phyloP scores from a whole-genome alignment of 257 asterid species.

The Rauvolfia tetraphylla region DNA sequence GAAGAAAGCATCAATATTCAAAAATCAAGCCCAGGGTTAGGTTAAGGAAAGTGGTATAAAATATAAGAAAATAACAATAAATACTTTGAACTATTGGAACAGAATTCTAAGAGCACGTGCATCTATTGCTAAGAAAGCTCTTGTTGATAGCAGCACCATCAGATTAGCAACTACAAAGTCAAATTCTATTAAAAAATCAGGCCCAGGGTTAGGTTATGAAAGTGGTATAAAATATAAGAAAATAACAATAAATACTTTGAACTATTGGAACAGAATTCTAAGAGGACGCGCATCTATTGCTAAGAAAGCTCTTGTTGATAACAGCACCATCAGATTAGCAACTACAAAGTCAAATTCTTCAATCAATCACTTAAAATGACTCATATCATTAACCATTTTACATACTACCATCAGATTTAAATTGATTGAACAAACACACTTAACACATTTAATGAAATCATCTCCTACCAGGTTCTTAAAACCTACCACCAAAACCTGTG shows the following conservation, averaged over 20 bases:
- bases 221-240: no score
- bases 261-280: neutral
- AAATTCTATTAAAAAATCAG: neutral
- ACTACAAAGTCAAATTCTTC: neutral
- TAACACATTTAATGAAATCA: neutral
- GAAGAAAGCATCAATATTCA: neutral
- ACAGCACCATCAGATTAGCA: neutral
- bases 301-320: neutral
- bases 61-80: no score
- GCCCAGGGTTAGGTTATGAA: neutral
- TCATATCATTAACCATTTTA: no score
- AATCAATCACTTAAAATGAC: neutral
- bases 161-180: no score
- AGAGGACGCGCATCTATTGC: neutral
- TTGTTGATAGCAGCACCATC: neutral
- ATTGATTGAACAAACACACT: neutral
- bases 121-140: neutral
- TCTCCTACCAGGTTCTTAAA: neutral
- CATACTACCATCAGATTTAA: no score
- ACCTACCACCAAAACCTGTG: neutral
- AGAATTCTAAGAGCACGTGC: neutral
- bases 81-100: neutral
- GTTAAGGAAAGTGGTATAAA: no score
- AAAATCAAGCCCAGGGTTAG: neutral
- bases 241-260: no score